Evolutionary conservation across 164 flowering plant species (phyloP), one percentile per base, ranked within the genome.

Genomic region (Tinospora cordifolia): DNA sequence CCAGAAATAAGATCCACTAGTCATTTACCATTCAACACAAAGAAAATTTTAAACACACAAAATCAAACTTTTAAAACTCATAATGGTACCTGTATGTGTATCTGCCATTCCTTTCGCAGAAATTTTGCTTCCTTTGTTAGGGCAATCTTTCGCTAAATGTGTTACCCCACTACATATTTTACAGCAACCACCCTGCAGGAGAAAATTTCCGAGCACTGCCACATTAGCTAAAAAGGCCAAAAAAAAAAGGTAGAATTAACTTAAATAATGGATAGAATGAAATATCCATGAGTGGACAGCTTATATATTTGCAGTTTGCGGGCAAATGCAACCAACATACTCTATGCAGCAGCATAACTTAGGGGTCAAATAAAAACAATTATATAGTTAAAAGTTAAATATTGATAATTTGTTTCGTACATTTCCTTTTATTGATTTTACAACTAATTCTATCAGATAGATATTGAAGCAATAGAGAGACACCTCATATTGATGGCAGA

Each of bases 91-190:
- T 65, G 60, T 54, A 54, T 21, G 60, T 10, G 8, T 54, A 17
- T 44, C 14, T 44, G 9, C 47, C 13, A 44, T 44, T 44, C 47
- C 12, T 44, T 54, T 54, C n/a, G 60, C 69, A 63, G 75, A 72
- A 62, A 38, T 67, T 69, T 47, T 78, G 73, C 62, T 80, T 64
- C 78, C 78, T 78, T 89, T 91, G 66, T 85, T 79, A 44, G 96
- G 97, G 74, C 98, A 94, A 83, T 91, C 90, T 81, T 70, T 88
- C 11, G 94, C 96, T 81, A 94, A 80, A 84, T 94, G 98, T 66
- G 92, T 89, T 34, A 91, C 80, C 24, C 89, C 90, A 54, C 91
- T 87, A 78, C 98, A 91, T 63, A 84, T 78, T 78, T 94, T 91
- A 78, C 98, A 94, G 66, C 89, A 79, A 40, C 98, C 98, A 71